A percentile compares a stretch with the other conserved stretches of the same genome.
These are phyloP conservation scores for Aureobasidium melanogenum DNA, from an alignment of 2,329 filamentous ascomycete species.

Conservation along the genomic window DNA sequence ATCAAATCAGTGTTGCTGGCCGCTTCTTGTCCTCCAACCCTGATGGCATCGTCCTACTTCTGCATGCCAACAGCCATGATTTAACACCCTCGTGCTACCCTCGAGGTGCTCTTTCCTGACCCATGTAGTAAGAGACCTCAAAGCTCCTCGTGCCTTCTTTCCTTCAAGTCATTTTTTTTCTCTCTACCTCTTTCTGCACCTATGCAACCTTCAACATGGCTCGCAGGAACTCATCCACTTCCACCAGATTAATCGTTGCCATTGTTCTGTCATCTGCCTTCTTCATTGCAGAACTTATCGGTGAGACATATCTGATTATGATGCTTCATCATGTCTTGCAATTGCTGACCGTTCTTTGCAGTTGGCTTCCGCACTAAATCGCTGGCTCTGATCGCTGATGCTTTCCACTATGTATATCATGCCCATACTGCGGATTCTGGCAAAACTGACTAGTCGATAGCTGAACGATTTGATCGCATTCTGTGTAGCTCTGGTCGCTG, in stretches of 20 bases:
- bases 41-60: constrained; percentile 4
- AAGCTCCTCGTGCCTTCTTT: not conserved
- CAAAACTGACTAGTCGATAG: constrained; percentile 28
- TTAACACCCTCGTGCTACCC: constrained; percentile 1
- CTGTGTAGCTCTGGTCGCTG: constrained; percentile 54
- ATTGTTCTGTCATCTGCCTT: constrained; percentile 2
- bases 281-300: constrained; percentile 4
- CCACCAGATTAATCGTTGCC: not conserved
- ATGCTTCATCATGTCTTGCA: not conserved
- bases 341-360: constrained; percentile 18
- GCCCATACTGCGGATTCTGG: not conserved
- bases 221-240: constrained; percentile 3
- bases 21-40: not conserved
- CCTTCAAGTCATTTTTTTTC: not conserved
- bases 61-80: constrained; percentile 3
- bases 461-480: constrained; percentile 65
- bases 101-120: not conserved
- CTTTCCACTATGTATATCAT: constrained; percentile 62
- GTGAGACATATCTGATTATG: not conserved
- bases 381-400: constrained; percentile 64
- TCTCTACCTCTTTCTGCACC: not conserved
- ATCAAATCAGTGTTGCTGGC: not conserved
- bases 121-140: not conserved
- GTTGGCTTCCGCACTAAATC: constrained; percentile 64
- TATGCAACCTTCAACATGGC: not conserved